These are phyloP conservation scores for Fusarium duplospermum DNA, from an alignment of 2,329 filamentous ascomycete genomes.

Conservation along the genomic window DNA sequence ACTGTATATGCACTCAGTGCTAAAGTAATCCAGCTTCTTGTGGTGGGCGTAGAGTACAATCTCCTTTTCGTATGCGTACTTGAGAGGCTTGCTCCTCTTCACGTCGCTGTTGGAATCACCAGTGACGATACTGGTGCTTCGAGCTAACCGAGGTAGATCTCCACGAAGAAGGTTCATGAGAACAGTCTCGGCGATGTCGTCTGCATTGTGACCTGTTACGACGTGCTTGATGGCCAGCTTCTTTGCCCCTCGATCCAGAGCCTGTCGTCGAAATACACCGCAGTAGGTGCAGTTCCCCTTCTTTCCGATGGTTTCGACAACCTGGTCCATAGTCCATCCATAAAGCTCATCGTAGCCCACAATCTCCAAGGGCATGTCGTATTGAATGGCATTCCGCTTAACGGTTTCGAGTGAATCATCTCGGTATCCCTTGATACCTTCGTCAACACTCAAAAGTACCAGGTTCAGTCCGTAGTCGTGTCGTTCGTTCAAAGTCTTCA, in stretches of 20 bases:
- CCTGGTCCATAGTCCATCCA: conserved; percentile 99
- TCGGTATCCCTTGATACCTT: conserved; percentile 96
- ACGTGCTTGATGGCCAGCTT: conserved; percentile 90
- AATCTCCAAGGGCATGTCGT: conserved; percentile 91
- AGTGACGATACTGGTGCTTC: conserved; percentile 91
- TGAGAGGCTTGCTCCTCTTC: conserved; percentile 94
- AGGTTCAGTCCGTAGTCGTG: conserved; percentile 88
- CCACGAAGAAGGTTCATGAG: conserved; percentile 96
- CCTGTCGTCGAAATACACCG: conserved; percentile 94
- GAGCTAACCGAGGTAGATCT: conserved; percentile 85
- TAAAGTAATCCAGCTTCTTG: conserved; percentile 97
- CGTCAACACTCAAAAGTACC: conserved; percentile 90
- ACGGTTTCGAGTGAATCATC: conserved; percentile 97
- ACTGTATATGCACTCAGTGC: conserved; percentile 97
- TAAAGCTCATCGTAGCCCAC: conserved; percentile 95
- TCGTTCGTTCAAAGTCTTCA: conserved; percentile 93
- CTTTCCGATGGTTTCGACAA: conserved; percentile 95
- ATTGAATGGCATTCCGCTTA: conserved; percentile 91
- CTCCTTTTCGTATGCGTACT: conserved; percentile 99
- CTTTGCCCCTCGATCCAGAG: conserved; percentile 90
- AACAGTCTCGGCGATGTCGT: conserved; percentile 96
- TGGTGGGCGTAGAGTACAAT: conserved; percentile 98
- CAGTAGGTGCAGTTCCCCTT: conserved; percentile 99
- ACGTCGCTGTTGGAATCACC: conserved; percentile 84
- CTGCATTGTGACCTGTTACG: conserved; percentile 96